Base-by-base conservation (phyloP, 1,284 basidiomycete genomes). In the Porodaedalea pini region DNA sequence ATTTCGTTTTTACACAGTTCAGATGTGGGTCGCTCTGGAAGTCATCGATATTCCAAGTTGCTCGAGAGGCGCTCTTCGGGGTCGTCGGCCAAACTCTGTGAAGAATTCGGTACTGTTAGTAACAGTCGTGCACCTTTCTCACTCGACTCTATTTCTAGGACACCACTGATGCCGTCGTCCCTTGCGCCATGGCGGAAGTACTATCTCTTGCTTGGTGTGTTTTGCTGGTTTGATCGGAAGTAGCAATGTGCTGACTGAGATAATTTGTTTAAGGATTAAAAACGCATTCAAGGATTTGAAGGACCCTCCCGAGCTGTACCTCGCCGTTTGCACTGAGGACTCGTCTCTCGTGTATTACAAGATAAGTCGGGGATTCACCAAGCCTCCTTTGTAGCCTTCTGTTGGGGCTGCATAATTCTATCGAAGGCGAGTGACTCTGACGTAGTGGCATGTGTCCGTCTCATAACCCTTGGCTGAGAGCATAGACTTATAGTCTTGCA, bases 311-410 rank as follows among this genome's bases (percentile, higher is more conserved):
- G 78, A 81, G 56, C 69, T 90, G 37, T 86, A 82, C 66, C 70
- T 91, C 34, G 88, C 84, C 1, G 85, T 91, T 58, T 83, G 82
- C 32, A 79, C 84, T 0, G 82, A 88, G 54, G 89, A 91, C 64
- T 84, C 88, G 3, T 90, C 89, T 1, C 83, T 87, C 49, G 88
- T 91, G 45, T 91, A 91, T 69, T 91, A 91, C 70, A 89, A 88
- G 63, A 75, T 91, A 58, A 87, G 83, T 61, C 74, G 75, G 41
- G 89, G 88, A 56, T 86, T 91, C 19, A 79, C 83, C 58, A 91
- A 90, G 64, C 89, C 89, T 13, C 74, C 80, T 19, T 70, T 86
- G 50, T 88, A 65, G 70, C 58, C 27, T 25, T 48, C 21, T 36
- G 31, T 37, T n/a, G 3, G n/a, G n/a, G n/a, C n/a, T n/a, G n/a